These are phyloP conservation scores for Teunomyces gatunensis DNA, from an alignment of 805 yeast species.

Conservation along the genomic window DNA sequence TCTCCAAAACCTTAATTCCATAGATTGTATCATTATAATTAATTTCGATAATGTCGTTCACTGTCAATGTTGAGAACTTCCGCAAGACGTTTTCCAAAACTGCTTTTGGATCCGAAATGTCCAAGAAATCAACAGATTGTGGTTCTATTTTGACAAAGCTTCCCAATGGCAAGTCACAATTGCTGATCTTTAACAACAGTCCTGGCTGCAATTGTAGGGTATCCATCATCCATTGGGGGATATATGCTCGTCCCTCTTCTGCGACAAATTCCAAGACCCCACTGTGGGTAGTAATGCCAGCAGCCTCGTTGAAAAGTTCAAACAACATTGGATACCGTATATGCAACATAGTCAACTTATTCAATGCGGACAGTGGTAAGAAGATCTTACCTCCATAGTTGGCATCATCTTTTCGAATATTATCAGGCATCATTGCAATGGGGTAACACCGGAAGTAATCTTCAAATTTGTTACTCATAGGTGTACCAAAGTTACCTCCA, in stretches of 20 bases:
- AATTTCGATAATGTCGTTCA: constrained; percentile 80
- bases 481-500: constrained; percentile 34
- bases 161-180: constrained; percentile 82
- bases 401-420: constrained; percentile 67
- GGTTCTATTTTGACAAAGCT: constrained; percentile 91
- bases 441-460: constrained; percentile 94
- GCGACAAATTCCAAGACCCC: constrained; percentile 97
- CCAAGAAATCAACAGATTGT: constrained; percentile 88
- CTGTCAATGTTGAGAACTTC: constrained; percentile 83
- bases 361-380: constrained; percentile 88
- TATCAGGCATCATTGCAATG: constrained; percentile 82
- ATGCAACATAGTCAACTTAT: constrained; percentile 83
- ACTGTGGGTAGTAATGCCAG: constrained; percentile 65
- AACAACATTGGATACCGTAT: constrained; percentile 96
- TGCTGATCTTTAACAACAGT: constrained; percentile 68
- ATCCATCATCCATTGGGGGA: constrained; percentile 96
- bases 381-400: constrained; percentile 96
- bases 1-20: constrained; percentile 81
- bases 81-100: constrained; percentile 90
- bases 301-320: constrained; percentile 67
- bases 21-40: constrained; percentile 76
- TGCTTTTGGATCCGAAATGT: constrained; percentile 93
- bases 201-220: constrained; percentile 76
- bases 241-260: constrained; percentile 92
- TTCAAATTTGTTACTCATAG: constrained; percentile 52